Evolutionary conservation across 2,329 filamentous ascomycete species (phyloP).

Genomic region (Plectosphaerella sp.): DNA sequence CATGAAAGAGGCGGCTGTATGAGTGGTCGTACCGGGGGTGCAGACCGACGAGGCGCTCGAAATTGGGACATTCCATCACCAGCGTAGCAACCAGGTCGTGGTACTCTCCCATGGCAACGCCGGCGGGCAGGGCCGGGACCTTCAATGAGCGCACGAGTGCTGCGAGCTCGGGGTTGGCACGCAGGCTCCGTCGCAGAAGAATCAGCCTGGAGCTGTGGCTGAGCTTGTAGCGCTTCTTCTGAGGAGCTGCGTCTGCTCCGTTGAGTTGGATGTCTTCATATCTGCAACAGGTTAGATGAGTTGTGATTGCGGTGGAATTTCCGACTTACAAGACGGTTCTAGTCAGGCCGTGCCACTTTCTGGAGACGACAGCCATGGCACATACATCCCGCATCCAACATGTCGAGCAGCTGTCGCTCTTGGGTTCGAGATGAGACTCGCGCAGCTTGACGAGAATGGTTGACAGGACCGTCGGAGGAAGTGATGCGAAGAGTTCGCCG

Average conservation of each 20-base stretch:
- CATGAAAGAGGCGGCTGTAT: conserved; percentile 53
- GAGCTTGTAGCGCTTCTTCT: conserved; percentile 55
- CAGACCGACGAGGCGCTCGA: conserved; percentile 54
- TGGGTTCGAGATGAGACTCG: conserved; percentile 41
- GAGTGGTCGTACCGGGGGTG: conserved; percentile 50
- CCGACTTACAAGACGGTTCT: conserved; percentile 43
- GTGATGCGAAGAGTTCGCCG: conserved; percentile 48
- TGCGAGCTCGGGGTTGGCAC: conserved; percentile 48
- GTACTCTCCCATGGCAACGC: conserved; percentile 43
- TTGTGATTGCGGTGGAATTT: background rate
- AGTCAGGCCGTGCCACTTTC: conserved; percentile 48
- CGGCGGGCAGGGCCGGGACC: conserved; percentile 42
- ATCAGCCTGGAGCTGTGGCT: conserved; percentile 47
- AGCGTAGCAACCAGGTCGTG: conserved; percentile 55
- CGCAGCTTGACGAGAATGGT: conserved; percentile 52
- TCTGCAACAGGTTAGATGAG: conserved; percentile 21
- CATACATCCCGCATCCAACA: conserved; percentile 62
- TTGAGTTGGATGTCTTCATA: conserved; percentile 56
- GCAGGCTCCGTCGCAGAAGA: conserved; percentile 53
- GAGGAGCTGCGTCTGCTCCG: conserved; percentile 49
- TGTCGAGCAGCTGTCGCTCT: conserved; percentile 53
- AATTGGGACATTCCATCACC: conserved; percentile 61
- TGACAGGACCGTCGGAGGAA: conserved; percentile 56
- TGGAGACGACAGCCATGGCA: conserved; percentile 43
- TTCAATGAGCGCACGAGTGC: conserved; percentile 53